phyloP scores from a whole-genome alignment of 2,329 filamentous ascomycete species.

The Paecilomyces sp. region DNA sequence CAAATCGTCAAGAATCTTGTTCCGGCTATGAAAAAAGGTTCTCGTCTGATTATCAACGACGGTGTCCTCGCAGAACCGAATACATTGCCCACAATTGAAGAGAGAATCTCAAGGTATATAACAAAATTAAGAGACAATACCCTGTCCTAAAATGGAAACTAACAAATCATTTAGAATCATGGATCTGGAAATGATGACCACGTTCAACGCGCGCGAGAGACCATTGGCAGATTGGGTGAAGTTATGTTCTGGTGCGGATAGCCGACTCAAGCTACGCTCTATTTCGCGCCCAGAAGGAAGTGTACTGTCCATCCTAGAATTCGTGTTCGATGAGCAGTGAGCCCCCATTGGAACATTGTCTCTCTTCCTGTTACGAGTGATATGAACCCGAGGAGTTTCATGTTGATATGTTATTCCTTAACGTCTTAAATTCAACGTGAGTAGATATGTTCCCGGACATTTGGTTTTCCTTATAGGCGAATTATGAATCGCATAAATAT shows the following conservation, averaged over 20 bases:
- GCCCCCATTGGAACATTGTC: neutral
- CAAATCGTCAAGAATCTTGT: slow-evolving; percentile 5
- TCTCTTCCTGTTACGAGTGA: neutral
- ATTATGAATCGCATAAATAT: too few species aligned
- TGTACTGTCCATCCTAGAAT: slow-evolving; percentile 8
- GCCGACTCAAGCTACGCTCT: slow-evolving; percentile 7
- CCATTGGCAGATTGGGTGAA: slow-evolving; percentile 10
- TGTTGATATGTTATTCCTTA: neutral
- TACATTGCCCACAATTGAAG: slow-evolving; percentile 2
- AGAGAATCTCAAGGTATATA: slow-evolving; percentile 2
- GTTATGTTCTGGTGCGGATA: slow-evolving; percentile 7
- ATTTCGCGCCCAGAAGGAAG: slow-evolving; percentile 6
- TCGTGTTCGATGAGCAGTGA: slow-evolving; percentile 1
- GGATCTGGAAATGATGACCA: slow-evolving; percentile 14
- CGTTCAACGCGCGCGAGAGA: slow-evolving; percentile 10
- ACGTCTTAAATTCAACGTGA: too few species aligned
- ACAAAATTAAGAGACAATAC: neutral
- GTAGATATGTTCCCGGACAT: too few species aligned
- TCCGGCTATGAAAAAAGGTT: slow-evolving; percentile 3
- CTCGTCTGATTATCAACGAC: slow-evolving; percentile 3
- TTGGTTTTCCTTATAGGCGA: too few species aligned
- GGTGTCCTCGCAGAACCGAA: slow-evolving; percentile 3
- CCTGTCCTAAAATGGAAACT: neutral
- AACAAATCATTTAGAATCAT: slow-evolving; percentile 1
- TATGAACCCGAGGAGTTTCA: neutral